Conservation (phyloP, 1,139 yeast genomes). For the Geotrichum klebahnii region DNA sequence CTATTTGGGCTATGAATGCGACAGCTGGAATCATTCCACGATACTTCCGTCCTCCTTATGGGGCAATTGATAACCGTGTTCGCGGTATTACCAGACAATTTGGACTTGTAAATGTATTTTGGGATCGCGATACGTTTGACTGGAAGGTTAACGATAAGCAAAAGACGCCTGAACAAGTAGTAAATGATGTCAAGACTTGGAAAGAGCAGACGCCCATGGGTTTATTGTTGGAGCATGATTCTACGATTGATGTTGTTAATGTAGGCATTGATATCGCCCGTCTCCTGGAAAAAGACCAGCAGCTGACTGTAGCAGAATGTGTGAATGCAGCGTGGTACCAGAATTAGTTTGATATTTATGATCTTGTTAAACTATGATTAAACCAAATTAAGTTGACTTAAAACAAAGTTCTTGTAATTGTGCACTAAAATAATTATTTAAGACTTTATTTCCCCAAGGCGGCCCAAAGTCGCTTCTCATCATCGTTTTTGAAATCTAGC, state of each 20-base stretch:
- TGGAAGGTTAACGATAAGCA: constrained; percentile 58
- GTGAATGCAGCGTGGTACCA: constrained; percentile 53
- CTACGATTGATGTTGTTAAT: constrained; percentile 59
- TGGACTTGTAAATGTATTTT: constrained; percentile 80
- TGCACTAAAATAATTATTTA: not conserved
- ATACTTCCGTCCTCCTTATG: constrained; percentile 95
- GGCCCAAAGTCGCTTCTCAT: constrained; percentile 62
- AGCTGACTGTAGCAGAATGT: constrained; percentile 79
- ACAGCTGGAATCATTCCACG: constrained; percentile 84
- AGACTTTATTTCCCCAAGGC: constrained; percentile 43
- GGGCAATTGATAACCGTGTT: constrained; percentile 84
- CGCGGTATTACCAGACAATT: constrained; percentile 75
- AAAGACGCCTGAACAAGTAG: constrained; percentile 51
- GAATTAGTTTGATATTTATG: constrained; percentile 24
- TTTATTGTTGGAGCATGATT: constrained; percentile 81
- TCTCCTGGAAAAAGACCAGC: constrained; percentile 41
- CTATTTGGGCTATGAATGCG: constrained; percentile 97
- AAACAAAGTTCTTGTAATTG: not conserved
- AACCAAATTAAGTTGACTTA: not conserved
- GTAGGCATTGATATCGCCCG: constrained; percentile 58
- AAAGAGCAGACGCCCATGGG: constrained; percentile 48
- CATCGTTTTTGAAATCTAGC: constrained; percentile 62
- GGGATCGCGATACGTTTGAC: constrained; percentile 91
- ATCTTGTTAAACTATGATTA: too few species aligned
- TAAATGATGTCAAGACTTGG: constrained; percentile 55